Evolutionary conservation across 179 eudicot species (phyloP).

Genomic region (Silene coronaria): DNA sequence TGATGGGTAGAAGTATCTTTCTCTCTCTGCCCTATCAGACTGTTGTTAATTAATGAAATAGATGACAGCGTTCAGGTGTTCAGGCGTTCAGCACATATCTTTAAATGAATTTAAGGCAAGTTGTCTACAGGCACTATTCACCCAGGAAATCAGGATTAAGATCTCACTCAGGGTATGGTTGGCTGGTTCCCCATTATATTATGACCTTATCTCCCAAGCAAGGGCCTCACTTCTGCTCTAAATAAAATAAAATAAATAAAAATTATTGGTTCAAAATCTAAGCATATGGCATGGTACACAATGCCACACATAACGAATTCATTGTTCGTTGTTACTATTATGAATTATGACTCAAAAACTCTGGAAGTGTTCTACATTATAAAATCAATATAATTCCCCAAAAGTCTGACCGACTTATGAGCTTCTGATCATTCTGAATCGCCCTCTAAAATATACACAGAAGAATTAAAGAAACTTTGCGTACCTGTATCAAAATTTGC

Average conservation of each 20-base stretch:
- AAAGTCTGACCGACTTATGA: neutral
- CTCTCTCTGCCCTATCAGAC: too few species aligned
- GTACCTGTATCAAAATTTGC: conserved; percentile 88
- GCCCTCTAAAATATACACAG: neutral
- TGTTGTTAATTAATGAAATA: too few species aligned
- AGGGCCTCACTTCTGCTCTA: neutral
- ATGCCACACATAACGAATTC: neutral
- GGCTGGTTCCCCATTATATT: neutral
- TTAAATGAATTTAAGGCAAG: too few species aligned
- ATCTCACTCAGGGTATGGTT: neutral
- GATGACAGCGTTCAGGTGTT: too few species aligned
- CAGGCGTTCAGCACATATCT: too few species aligned
- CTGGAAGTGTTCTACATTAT: neutral
- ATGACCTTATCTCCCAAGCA: neutral
- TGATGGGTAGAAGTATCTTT: too few species aligned
- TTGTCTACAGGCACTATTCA: neutral
- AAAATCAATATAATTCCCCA: neutral
- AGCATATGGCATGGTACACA: neutral
- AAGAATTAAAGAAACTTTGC: neutral
- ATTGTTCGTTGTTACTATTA: neutral
- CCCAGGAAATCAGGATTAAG: neutral
- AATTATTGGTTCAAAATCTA: neutral
- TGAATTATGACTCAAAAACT: neutral
- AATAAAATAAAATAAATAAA: neutral
- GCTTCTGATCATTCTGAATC: neutral